These are phyloP conservation scores for Xylaria sp. DNA, from an alignment of 2,329 filamentous ascomycete genomes.

Conservation along the genomic window DNA sequence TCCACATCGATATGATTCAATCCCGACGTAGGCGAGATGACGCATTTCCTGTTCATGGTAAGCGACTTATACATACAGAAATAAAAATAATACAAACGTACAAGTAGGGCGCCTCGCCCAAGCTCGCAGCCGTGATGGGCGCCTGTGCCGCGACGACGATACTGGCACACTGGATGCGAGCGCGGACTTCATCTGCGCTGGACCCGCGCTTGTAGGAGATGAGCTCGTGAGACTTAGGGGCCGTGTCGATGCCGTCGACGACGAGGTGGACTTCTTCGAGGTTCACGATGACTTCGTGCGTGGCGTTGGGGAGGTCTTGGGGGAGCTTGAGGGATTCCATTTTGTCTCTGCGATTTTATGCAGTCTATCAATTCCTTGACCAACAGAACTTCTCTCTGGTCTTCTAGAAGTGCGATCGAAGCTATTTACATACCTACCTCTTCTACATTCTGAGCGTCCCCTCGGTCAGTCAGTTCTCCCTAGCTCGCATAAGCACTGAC, in stretches of 20 bases:
- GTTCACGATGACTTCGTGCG: slow-evolving; percentile 22
- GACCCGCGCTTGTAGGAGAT: slow-evolving; percentile 17
- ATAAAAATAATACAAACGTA: slow-evolving; percentile 1
- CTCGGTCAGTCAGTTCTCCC: too few species aligned
- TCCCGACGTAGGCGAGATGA: slow-evolving; percentile 21
- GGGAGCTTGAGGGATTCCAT: slow-evolving; percentile 5
- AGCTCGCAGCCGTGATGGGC: slow-evolving; percentile 17
- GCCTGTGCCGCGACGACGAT: slow-evolving; percentile 19
- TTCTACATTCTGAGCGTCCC: too few species aligned
- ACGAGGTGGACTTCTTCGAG: slow-evolving; percentile 20
- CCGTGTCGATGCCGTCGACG: slow-evolving; percentile 17
- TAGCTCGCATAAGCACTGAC: too few species aligned
- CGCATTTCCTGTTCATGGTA: slow-evolving; percentile 16
- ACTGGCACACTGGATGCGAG: slow-evolving; percentile 23
- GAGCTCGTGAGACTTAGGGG: slow-evolving; percentile 18
- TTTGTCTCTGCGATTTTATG: background rate
- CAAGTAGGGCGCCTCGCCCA: slow-evolving; percentile 24
- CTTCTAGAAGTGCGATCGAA: too few species aligned
- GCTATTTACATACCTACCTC: too few species aligned
- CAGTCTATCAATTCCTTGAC: too few species aligned
- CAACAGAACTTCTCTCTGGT: background rate
- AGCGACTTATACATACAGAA: background rate
- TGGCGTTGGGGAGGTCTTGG: slow-evolving; percentile 14
- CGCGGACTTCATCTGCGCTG: slow-evolving; percentile 13
- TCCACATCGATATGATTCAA: slow-evolving; percentile 23